Percentiles rank a stretch among this genome's conserved stretches.
phyloP scores from a whole-genome alignment of 148 eudicot species.

The Rhododendron mucronatum region DNA sequence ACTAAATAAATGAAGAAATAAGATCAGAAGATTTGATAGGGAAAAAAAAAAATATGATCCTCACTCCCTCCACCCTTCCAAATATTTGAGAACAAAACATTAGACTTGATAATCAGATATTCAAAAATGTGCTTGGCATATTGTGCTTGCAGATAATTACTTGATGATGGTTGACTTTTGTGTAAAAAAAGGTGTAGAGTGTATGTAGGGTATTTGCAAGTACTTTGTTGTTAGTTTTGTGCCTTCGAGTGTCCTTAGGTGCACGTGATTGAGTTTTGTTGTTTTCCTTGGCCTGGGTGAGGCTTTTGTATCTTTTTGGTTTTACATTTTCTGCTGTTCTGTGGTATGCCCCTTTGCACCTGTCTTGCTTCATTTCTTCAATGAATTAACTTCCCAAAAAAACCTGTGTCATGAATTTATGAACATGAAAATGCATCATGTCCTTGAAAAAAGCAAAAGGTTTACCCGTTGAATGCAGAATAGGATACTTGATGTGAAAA shows the following conservation, averaged over 20 bases:
- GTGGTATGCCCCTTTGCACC: not conserved
- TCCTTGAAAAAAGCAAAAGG: not conserved
- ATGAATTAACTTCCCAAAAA: not conserved
- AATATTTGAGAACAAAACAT: not conserved
- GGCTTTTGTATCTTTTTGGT: not conserved
- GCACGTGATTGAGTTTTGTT: not conserved
- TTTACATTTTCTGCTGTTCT: not conserved
- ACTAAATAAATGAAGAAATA: not conserved
- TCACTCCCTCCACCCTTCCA: not conserved
- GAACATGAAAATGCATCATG: not conserved
- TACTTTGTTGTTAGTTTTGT: not conserved
- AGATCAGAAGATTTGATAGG: not conserved
- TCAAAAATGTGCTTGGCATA: not conserved
- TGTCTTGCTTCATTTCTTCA: not conserved
- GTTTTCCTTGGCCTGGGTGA: not conserved
- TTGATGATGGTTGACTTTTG: not conserved
- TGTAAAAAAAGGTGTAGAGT: not conserved
- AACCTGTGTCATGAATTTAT: not conserved
- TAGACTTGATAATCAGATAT: not conserved
- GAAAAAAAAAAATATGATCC: not conserved
- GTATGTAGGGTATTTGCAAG: not conserved
- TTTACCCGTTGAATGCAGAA: not conserved
- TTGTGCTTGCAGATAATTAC: not conserved
- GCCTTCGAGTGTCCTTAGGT: not conserved
- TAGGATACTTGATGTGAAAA: not conserved